These are phyloP conservation scores for Gaultheria prostrata DNA, from an alignment of 148 eudicot species.

Conservation along the genomic window DNA sequence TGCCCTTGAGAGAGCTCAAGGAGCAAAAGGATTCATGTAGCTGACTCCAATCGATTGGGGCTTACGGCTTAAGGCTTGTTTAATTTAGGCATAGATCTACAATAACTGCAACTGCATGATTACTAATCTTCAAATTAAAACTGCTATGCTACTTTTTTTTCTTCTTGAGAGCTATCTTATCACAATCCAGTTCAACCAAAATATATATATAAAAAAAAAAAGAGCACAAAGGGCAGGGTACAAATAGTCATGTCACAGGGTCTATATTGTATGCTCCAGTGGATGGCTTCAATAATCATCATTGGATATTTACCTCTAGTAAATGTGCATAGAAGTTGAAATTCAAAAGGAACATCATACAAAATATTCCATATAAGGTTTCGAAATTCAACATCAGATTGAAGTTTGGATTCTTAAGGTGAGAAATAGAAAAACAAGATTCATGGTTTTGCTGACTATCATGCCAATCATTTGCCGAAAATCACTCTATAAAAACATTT, in stretches of 20 bases:
- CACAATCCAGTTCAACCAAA: neutral
- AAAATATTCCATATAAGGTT: neutral
- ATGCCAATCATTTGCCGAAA: neutral
- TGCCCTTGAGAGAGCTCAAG: neutral
- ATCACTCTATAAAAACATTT: neutral
- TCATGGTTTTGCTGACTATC: neutral
- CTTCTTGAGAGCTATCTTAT: neutral
- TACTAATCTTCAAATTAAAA: neutral
- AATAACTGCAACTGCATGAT: neutral
- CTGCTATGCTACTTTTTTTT: neutral
- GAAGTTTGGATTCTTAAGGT: neutral
- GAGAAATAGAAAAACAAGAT: neutral
- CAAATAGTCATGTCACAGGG: neutral
- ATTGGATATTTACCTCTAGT: neutral
- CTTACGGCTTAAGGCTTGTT: neutral
- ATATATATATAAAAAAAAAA: neutral
- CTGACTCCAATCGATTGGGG: neutral
- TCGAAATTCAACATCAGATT: neutral
- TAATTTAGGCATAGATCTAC: neutral
- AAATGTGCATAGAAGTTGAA: neutral
- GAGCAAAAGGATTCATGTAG: neutral
- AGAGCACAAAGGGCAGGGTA: neutral
- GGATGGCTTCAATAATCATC: neutral
- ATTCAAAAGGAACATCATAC: neutral
- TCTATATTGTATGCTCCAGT: neutral